Percentiles rank a stretch among this genome's conserved stretches.
These are phyloP conservation scores for Ophiostoma pallidulum DNA, from an alignment of 2,329 filamentous ascomycete species.

Conservation along the genomic window DNA sequence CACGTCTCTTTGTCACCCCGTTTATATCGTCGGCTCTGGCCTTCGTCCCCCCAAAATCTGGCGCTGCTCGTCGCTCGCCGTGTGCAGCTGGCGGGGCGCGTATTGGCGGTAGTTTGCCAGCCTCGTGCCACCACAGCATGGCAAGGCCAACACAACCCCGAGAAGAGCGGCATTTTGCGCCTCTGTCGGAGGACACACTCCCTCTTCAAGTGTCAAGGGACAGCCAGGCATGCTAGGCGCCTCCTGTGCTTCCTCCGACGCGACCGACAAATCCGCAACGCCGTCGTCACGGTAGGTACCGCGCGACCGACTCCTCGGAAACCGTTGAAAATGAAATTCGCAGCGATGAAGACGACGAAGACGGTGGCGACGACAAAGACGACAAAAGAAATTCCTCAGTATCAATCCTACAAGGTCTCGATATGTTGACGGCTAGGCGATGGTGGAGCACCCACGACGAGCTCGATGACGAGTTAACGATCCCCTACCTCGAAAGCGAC, in stretches of 20 bases:
- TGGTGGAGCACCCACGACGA: neutral
- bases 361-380: neutral
- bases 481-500: slow-evolving; percentile 17
- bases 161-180: neutral
- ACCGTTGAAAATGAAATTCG: neutral
- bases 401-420: too few relatives aligned
- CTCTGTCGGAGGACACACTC: neutral
- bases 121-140: neutral
- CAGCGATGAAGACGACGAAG: neutral
- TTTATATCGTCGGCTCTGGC: slow-evolving; percentile 16
- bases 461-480: slow-evolving; percentile 9
- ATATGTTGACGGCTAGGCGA: neutral
- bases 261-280: slow-evolving; percentile 31
- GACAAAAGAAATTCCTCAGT: neutral
- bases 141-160: neutral
- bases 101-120: slow-evolving; percentile 6
- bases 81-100: neutral
- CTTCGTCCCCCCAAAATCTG: neutral
- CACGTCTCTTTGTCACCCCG: slow-evolving; percentile 21
- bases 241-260: slow-evolving; percentile 27
- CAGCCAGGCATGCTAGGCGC: slow-evolving; percentile 8
- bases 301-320: slow-evolving; percentile 16
- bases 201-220: slow-evolving; percentile 16
- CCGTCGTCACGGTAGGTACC: slow-evolving; percentile 43
- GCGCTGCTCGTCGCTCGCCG: neutral